A percentile compares a stretch with the other conserved stretches of the same genome.
Evolutionary conservation across 176 grass and related monocot species (phyloP).

Genomic region (Sorghum bicolor): Sorghum_bicolor_NCBIv3 NC_012875.2:46384501-46385000

Average conservation of each 20-base stretch:
- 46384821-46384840: conserved; percentile 55
- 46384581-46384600: conserved; percentile 26
- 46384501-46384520: conserved; percentile 41
- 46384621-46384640: conserved; percentile 12
- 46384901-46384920: conserved; percentile 46
- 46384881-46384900: conserved; percentile 22
- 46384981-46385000: not conserved
- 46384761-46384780: conserved; percentile 45
- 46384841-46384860: conserved; percentile 44
- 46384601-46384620: conserved; percentile 50
- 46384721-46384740: conserved; percentile 23
- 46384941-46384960: conserved; percentile 45
- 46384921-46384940: conserved; percentile 51
- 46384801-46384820: conserved; percentile 48
- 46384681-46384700: conserved; percentile 27
- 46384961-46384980: not conserved
- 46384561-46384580: conserved; percentile 35
- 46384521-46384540: conserved; percentile 29
- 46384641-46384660: not conserved
- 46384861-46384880: conserved; percentile 57
- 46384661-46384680: conserved; percentile 11
- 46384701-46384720: conserved; percentile 39
- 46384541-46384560: not conserved
- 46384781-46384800: conserved; percentile 53
- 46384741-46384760: conserved; percentile 10